Conservation (phyloP, 192 early-diverging fungal species). For the Entophlyctis helioformis region DNA sequence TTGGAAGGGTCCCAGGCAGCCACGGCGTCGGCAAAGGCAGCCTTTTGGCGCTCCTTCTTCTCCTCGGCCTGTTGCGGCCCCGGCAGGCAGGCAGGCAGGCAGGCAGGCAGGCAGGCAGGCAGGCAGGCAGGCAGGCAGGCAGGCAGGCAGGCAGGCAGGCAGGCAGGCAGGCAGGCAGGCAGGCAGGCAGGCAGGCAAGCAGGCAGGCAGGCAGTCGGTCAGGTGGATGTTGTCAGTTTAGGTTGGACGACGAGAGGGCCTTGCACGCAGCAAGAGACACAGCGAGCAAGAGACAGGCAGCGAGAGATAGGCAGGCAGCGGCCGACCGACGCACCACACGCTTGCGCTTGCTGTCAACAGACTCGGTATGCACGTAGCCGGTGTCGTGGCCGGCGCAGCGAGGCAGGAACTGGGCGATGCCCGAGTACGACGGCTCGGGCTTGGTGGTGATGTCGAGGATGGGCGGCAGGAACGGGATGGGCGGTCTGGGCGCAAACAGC, state of each 20-base stretch:
- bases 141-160: neutral
- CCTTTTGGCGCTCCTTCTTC: neutral
- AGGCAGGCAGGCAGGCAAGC: neutral
- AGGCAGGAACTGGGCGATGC: conserved; percentile 47
- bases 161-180: neutral
- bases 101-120: too few relatives aligned
- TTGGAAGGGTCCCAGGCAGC: neutral
- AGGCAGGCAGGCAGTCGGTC: neutral
- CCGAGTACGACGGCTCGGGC: conserved; percentile 33
- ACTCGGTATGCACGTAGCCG: conserved; percentile 62
- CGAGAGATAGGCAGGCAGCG: neutral
- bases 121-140: too few relatives aligned
- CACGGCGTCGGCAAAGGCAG: neutral
- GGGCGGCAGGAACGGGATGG: conserved; percentile 50
- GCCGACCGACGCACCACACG: conserved; percentile 38
- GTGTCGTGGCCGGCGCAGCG: conserved; percentile 43
- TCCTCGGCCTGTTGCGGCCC: too few relatives aligned
- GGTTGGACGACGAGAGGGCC: neutral
- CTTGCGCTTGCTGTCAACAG: conserved; percentile 53
- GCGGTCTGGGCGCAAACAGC: conserved; percentile 74
- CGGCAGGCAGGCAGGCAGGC: too few relatives aligned
- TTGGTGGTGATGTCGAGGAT: conserved; percentile 47
- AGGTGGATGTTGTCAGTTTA: neutral
- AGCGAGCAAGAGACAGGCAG: too few relatives aligned
- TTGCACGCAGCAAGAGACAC: neutral